These are phyloP conservation scores for Penicillium ucsense DNA, from an alignment of 495 filamentous ascomycete genomes.

Conservation along the genomic window DNA sequence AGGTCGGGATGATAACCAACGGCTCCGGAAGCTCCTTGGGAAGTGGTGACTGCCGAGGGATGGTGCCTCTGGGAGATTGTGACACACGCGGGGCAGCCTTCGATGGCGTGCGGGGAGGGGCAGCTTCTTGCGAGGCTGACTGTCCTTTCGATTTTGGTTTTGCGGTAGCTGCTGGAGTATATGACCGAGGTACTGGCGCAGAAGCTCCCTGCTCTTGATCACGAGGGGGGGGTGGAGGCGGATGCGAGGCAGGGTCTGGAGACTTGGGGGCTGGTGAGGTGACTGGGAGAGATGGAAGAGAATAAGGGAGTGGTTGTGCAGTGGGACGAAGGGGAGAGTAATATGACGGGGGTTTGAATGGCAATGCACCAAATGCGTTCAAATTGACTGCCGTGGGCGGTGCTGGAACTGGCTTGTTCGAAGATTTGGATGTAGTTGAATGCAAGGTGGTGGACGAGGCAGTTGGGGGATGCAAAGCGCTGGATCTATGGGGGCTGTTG, in stretches of 20 bases:
- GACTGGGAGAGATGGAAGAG: background rate
- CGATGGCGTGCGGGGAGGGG: background rate
- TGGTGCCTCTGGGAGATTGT: background rate
- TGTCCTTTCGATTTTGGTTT: background rate
- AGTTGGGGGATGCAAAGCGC: background rate
- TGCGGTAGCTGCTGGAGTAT: background rate
- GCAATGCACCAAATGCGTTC: background rate
- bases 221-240: no score
- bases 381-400: background rate
- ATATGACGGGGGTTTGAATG: slow-evolving; percentile 2
- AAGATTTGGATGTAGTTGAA: background rate
- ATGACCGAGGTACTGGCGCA: background rate
- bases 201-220: background rate
- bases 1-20: slow-evolving; percentile 9
- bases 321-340: background rate
- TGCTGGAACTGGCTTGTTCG: background rate
- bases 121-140: background rate
- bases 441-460: background rate
- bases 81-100: background rate
- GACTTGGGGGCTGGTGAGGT: background rate
- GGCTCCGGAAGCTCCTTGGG: background rate
- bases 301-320: background rate
- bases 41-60: background rate
- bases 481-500: no score
- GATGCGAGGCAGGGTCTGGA: background rate